phyloP scores from a whole-genome alignment of 306 rosid species.

The Cyclanthera cordifolia region DNA sequence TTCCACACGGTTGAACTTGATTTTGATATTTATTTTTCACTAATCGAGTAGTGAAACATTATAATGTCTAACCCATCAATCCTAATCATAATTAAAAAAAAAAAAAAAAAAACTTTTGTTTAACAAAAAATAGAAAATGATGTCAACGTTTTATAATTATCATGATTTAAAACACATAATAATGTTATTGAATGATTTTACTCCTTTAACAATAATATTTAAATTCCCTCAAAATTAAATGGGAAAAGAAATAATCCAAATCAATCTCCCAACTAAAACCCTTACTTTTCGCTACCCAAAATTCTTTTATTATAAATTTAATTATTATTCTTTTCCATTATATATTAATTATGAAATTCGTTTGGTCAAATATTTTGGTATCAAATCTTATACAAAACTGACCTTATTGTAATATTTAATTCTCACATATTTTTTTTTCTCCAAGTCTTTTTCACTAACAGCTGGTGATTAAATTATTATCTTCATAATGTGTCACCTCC shows the following conservation, averaged over 20 bases:
- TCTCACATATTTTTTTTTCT: not conserved
- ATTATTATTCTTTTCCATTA: not conserved
- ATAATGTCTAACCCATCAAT: not conserved
- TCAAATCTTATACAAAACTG: not conserved
- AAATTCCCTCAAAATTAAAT: too few relatives aligned
- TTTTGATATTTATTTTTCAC: not conserved
- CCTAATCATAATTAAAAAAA: not conserved
- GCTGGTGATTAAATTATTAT: not conserved
- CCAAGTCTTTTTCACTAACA: not conserved
- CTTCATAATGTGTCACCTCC: conserved; percentile 3
- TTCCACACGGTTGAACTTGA: not conserved
- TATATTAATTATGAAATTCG: not conserved
- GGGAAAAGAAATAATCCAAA: not conserved
- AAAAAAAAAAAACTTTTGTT: not conserved
- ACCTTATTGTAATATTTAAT: not conserved
- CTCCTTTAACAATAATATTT: not conserved
- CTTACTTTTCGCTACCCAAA: not conserved
- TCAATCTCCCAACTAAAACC: not conserved
- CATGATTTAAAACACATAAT: not conserved
- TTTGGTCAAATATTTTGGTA: not conserved
- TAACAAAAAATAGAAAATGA: too few relatives aligned
- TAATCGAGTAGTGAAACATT: not conserved
- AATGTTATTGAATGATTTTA: not conserved
- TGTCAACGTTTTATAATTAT: not conserved
- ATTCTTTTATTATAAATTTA: not conserved